These are phyloP conservation scores for Debaryomycetaceae sp. DNA, from an alignment of 1,139 yeast genomes.

Conservation along the genomic window DNA sequence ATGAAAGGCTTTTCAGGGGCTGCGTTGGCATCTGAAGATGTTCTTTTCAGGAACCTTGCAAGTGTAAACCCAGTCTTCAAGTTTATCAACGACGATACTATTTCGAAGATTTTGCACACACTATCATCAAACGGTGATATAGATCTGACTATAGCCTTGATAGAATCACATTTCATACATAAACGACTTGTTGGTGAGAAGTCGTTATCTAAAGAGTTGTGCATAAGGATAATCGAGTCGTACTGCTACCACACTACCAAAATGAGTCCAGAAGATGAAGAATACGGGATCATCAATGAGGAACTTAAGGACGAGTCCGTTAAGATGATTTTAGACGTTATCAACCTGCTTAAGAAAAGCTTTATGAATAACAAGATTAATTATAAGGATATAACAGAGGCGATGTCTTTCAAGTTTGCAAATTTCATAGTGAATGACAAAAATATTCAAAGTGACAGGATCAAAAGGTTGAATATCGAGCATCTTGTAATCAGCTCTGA, in stretches of 20 bases:
- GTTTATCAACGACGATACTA: conserved; percentile 13
- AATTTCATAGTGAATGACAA: conserved; percentile 18
- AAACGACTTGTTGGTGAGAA: conserved; percentile 28
- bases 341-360: conserved; percentile 8
- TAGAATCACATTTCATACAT: conserved; percentile 38
- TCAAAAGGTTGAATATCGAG: conserved; percentile 8
- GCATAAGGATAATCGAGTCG: conserved; percentile 33
- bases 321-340: conserved; percentile 28
- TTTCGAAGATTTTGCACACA: conserved; percentile 26
- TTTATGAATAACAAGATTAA: conserved; percentile 7
- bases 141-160: conserved; percentile 27
- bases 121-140: conserved; percentile 40
- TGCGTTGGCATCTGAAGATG: conserved; percentile 20
- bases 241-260: conserved; percentile 25
- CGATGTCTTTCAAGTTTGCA: conserved; percentile 29
- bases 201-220: conserved; percentile 32
- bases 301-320: conserved; percentile 21
- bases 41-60: conserved; percentile 14
- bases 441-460: conserved; percentile 15
- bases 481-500: conserved; percentile 12
- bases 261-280: conserved; percentile 9
- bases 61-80: conserved; percentile 6
- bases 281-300: conserved; percentile 2
- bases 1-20: conserved; percentile 26
- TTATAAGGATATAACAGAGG: conserved; percentile 29